Base-by-base conservation (phyloP, 169 alveolate species). In the Eimeria sp. region DNA sequence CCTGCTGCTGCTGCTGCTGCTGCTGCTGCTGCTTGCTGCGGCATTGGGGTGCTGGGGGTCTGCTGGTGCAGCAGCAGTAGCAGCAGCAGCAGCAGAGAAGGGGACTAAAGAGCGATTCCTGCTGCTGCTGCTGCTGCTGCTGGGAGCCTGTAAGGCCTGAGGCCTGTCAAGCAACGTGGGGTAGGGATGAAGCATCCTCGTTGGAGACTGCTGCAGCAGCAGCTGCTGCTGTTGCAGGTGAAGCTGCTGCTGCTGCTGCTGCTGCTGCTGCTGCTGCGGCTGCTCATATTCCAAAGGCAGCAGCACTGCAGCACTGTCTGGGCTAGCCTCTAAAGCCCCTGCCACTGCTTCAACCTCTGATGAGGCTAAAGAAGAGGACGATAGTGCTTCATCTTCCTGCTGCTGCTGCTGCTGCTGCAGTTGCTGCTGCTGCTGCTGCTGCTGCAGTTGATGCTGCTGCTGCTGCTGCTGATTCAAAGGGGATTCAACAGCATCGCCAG, bases 1-100 rank as follows among this genome's bases (percentile, higher is more conserved):
- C 74, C 68, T 82, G 90, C 76, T 82, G 90, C 90, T 58, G 68
- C 76, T 82, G 90, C 90, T 56, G 90, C 54, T 82, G 52, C 90
- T 82, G 90, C 71, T 54, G 85, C 85, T 37, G 46, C 80, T 66
- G 85, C 58, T 74, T 16, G 68, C 37, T 37, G 58, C 62, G 30
- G 62, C 85, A 23, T 0, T 8, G 10, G 85, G 85, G 8, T 43
- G 88, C 64, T 43, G 68, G 30, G 71, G 8, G n/a, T n/a, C n/a
- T n/a, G n/a, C n/a, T 54, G 74, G 56, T 10, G 52, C 76, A 54
- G 90, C 76, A n/a, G 90, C 74, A 54, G 90, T 58, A 82, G 71
- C 54, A 23, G 46, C 33, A 56, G 74, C 71, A 27, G 30, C 90
- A 23, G 54, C 43, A 40, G 71, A 30, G 46, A 78, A 52, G 64